Conservation (phyloP, 345 rosid species). For the Citrus unshiu region DNA sequence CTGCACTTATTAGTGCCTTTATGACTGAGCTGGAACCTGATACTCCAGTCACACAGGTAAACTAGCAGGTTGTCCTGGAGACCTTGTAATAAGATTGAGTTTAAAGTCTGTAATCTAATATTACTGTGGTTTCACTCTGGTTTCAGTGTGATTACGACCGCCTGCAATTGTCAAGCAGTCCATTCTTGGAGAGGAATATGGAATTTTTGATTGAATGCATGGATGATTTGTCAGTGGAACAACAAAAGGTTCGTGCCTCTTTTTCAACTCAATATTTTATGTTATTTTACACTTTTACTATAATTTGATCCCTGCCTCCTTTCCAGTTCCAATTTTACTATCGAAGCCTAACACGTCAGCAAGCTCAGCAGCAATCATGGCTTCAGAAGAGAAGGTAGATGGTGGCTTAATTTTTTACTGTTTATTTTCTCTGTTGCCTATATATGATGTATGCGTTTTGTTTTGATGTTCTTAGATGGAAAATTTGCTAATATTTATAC, state of each 20-base stretch:
- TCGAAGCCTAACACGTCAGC: slow-evolving; percentile 86
- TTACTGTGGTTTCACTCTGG: not conserved
- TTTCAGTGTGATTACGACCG: slow-evolving; percentile 91
- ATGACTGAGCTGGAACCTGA: slow-evolving; percentile 96
- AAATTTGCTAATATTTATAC: not conserved
- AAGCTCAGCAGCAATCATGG: slow-evolving; percentile 98
- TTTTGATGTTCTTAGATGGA: not conserved
- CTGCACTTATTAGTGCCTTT: slow-evolving; percentile 95
- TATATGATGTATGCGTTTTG: not conserved
- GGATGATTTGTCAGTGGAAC: slow-evolving; percentile 91
- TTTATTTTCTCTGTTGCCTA: not conserved
- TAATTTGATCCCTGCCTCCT: slow-evolving; percentile 7
- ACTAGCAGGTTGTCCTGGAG: not conserved
- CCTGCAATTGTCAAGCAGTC: slow-evolving; percentile 76
- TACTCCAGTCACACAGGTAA: slow-evolving; percentile 84
- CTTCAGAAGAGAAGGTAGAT: slow-evolving; percentile 92
- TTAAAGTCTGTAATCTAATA: not conserved
- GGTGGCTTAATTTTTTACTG: not conserved
- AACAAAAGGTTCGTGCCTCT: slow-evolving; percentile 70
- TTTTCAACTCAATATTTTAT: slow-evolving; percentile 1
- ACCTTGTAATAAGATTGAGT: not conserved
- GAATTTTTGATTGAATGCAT: slow-evolving; percentile 97
- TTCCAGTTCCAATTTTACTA: slow-evolving; percentile 87
- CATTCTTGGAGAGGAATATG: slow-evolving; percentile 81
- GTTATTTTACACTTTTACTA: not conserved